Evolutionary conservation across 495 filamentous ascomycete genomes (phyloP), one percentile per base, ranked within the genome.

Genomic region (Acidiella bohemica): DNA sequence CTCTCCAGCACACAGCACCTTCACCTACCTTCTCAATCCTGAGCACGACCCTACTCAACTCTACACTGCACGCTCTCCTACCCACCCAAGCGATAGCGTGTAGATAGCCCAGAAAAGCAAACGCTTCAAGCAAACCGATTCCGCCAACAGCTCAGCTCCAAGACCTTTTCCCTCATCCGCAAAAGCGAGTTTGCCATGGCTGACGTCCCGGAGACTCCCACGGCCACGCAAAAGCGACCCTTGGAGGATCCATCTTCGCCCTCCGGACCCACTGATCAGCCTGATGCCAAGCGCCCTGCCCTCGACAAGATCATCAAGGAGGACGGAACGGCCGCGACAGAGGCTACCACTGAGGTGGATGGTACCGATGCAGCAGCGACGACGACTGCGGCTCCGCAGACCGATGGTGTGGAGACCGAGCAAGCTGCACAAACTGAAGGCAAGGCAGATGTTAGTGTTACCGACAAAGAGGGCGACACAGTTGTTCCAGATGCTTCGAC

Each of bases 171-270:
- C 12, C 22, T 3, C 34, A 19, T 37, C n/a, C 34, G 13, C 19
- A 13, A 25, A 19, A 4, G 13, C 22, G 25, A 13, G 20, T 24
- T 14, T 22, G 25, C 6, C 16, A 39, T 39, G 36, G 36, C 36
- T 2, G 36, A 39, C 26, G 26, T 30, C n/a, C 36, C 36, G 17
- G 36, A 39, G 26, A 39, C 36, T 26, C 36, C 75, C 14, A 58
- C 59, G 18, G 53, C 67, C 46, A 68, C 74, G 43, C 70, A 83
- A 54, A 97, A 97, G 71, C 86, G 90, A 47, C 90, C 90, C 46
- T 76, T 96, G 36, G 90, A 97, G 69, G 90, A 96, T 55, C 76
- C 86, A 23, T 96, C 90, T 29, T 96, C 90, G 3, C 86, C 90
- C 4, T 90, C 85, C 19, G 84, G 82, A 14, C 80, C 77, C 24